Percentiles rank a stretch among this genome's conserved stretches.
Evolutionary conservation across 441 rosid species (phyloP).

Genomic region (Metrosideros polymorpha): DNA sequence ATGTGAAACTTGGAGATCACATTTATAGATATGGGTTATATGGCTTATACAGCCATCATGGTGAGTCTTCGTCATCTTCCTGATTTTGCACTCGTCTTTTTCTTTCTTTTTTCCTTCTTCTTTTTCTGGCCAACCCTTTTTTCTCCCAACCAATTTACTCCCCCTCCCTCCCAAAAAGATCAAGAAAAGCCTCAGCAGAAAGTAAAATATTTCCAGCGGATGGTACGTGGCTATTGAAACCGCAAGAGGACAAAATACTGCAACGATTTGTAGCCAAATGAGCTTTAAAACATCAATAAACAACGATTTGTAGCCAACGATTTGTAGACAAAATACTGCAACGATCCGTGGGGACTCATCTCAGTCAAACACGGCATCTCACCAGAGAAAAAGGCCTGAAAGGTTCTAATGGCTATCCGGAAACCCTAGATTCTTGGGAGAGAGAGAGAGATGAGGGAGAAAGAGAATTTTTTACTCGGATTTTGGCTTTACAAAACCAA

Average conservation of each 20-base stretch:
- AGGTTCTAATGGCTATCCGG: neutral
- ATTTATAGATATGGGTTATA: neutral
- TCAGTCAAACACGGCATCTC: neutral
- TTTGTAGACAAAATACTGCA: no score
- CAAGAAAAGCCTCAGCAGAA: neutral
- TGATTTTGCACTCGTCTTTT: no score
- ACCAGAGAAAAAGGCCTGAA: neutral
- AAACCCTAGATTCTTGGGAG: neutral
- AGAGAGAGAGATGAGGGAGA: no score
- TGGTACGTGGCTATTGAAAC: neutral
- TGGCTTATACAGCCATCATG: neutral
- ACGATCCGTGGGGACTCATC: no score
- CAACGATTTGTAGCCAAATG: no score
- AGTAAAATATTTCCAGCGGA: neutral
- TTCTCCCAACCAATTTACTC: neutral
- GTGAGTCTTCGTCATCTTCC: neutral
- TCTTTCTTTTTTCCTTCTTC: no score
- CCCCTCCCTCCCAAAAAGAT: neutral
- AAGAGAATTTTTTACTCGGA: no score
- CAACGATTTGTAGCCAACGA: no score
- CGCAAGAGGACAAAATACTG: neutral
- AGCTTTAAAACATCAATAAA: no score
- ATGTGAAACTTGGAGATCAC: neutral
- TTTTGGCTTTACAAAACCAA: neutral
- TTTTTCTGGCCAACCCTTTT: neutral